Conservation (phyloP, 2,329 filamentous ascomycete genomes). For the Balansia obtecta region DNA sequence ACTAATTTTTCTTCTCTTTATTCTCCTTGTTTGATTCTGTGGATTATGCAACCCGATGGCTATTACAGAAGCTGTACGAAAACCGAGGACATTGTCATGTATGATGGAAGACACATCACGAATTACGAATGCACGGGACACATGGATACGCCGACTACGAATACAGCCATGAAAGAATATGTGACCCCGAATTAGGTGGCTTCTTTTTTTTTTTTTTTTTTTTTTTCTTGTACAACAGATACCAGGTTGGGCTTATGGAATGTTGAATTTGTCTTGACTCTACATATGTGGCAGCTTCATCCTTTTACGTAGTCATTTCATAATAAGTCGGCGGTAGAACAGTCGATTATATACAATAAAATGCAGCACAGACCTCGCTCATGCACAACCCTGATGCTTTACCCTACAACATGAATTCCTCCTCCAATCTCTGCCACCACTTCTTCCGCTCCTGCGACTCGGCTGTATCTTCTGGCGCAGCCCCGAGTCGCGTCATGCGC, state of each 20-base stretch:
- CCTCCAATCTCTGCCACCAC: conserved; percentile 19
- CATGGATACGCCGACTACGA: neutral
- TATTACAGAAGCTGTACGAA: neutral
- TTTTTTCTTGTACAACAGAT: neutral
- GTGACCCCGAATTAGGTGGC: neutral
- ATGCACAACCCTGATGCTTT: neutral
- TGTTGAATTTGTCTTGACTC: neutral
- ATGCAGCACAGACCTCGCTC: neutral
- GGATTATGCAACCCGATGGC: neutral
- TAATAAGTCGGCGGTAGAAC: neutral
- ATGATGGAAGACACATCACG: neutral
- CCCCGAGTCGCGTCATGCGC: conserved; percentile 10
- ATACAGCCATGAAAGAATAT: neutral
- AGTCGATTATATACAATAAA: neutral
- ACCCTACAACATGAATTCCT: conserved; percentile 19
- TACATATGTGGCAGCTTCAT: neutral
- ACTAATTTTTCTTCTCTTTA: neutral
- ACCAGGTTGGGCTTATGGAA: neutral
- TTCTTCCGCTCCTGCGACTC: conserved; percentile 1
- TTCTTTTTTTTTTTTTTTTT: too few relatives aligned
- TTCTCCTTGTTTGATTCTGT: neutral
- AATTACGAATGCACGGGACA: neutral
- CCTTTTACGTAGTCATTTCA: neutral
- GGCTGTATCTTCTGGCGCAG: conserved; percentile 11
- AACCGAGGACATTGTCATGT: neutral